Percentiles rank a stretch among this genome's conserved stretches.
Evolutionary conservation across 768 basidiomycete genomes (phyloP).

Genomic region (Boletus insuetus): DNA sequence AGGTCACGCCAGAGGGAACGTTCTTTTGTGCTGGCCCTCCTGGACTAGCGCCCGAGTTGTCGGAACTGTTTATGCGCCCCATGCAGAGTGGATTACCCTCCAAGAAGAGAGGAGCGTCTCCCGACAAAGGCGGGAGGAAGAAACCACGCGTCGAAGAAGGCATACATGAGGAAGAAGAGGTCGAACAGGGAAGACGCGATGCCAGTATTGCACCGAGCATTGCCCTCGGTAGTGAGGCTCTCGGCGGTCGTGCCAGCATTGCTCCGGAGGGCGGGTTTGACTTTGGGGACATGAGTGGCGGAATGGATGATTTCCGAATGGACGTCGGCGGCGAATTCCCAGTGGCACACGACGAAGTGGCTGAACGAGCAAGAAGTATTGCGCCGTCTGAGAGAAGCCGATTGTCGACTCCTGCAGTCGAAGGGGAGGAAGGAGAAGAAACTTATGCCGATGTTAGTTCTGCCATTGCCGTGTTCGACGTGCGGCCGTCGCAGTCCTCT

Average conservation of each 20-base stretch:
- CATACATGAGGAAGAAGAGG: constrained; percentile 52
- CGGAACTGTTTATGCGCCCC: constrained; percentile 82
- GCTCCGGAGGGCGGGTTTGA: constrained; percentile 59
- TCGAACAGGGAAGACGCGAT: constrained; percentile 70
- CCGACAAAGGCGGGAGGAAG: constrained; percentile 54
- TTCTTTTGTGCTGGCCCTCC: constrained; percentile 86
- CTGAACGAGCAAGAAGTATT: constrained; percentile 45
- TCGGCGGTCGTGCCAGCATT: constrained; percentile 51
- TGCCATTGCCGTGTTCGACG: constrained; percentile 81
- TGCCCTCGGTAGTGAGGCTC: constrained; percentile 52
- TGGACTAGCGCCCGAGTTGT: constrained; percentile 77
- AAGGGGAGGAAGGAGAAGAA: constrained; percentile 62
- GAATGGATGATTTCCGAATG: constrained; percentile 71
- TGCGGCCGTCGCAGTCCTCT: constrained; percentile 51
- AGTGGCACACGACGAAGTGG: constrained; percentile 30
- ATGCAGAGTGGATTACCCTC: constrained; percentile 43
- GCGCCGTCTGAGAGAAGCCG: constrained; percentile 58
- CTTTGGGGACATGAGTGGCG: constrained; percentile 54
- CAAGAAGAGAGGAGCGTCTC: constrained; percentile 61
- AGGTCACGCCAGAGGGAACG: constrained; percentile 63
- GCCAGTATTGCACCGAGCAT: constrained; percentile 61
- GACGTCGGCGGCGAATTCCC: constrained; percentile 52
- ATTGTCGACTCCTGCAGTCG: constrained; percentile 64
- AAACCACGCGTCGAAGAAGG: constrained; percentile 56
- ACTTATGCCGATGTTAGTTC: constrained; percentile 68